phyloP scores from a whole-genome alignment of 306 rosid genomes.

The Quercus glauca region DNA sequence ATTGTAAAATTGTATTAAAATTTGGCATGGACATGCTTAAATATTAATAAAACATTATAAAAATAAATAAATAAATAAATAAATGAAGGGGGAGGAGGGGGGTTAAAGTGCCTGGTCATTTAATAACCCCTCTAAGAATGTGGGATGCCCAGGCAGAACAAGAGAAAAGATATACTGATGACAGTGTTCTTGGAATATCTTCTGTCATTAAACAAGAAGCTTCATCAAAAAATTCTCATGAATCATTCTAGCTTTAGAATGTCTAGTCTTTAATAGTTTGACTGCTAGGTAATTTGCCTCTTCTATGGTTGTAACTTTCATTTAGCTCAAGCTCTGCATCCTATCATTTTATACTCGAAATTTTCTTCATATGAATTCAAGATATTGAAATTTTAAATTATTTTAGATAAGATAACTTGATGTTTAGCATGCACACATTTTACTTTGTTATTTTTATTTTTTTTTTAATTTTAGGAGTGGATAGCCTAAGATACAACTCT shows the following conservation, averaged over 20 bases:
- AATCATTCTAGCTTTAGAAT: not conserved
- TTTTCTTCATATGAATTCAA: not conserved
- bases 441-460: too few species aligned
- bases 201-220: not conserved
- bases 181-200: not conserved
- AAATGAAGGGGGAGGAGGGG: too few species aligned
- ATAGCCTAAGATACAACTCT: too few species aligned
- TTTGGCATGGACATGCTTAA: too few species aligned
- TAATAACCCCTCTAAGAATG: not conserved
- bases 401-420: too few species aligned
- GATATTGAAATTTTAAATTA: too few species aligned
- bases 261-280: not conserved
- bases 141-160: not conserved
- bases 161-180: not conserved
- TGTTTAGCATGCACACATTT: too few species aligned
- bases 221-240: not conserved
- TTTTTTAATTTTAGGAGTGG: too few species aligned
- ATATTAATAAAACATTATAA: too few species aligned
- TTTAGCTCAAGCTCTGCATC: not conserved
- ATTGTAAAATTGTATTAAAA: too few species aligned
- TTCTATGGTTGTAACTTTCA: not conserved
- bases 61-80: too few species aligned
- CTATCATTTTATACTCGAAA: not conserved
- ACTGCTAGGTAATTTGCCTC: too few species aligned
- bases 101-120: not conserved